These are phyloP conservation scores for Rugonectria rugulosa DNA, from an alignment of 2,329 filamentous ascomycete genomes.

Conservation along the genomic window DNA sequence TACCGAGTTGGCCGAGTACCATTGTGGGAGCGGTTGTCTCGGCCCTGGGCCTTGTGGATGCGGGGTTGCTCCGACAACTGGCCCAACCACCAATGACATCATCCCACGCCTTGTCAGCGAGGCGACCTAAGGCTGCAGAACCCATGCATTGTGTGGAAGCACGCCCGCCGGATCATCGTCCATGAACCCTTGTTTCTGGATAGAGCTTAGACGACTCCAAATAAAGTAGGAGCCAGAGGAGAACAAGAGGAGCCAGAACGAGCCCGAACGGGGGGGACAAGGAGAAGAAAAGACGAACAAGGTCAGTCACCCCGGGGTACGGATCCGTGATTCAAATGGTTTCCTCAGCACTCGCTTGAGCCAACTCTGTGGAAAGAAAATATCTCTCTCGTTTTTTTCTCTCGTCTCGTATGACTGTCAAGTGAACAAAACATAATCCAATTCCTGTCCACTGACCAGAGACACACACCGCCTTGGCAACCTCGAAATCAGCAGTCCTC, in stretches of 20 bases:
- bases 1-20: too few species aligned
- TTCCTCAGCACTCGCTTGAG: neutral
- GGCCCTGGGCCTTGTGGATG: constrained; percentile 17
- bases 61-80: constrained; percentile 42
- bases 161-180: constrained; percentile 30
- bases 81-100: constrained; percentile 38
- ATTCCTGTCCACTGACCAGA: neutral
- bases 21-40: too few species aligned
- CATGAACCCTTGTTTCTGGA: constrained; percentile 26
- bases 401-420: constrained; percentile 3
- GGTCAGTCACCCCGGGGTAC: constrained; percentile 10
- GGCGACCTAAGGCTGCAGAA: constrained; percentile 23
- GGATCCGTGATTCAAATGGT: neutral
- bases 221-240: neutral
- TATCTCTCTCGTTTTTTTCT: constrained; percentile 1
- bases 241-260: constrained; percentile 7
- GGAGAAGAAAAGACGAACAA: too few species aligned
- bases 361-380: constrained; percentile 9
- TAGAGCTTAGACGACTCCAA: constrained; percentile 25
- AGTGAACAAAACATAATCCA: too few species aligned
- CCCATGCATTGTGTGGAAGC: constrained; percentile 24
- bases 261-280: too few species aligned
- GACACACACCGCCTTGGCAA: too few species aligned
- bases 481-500: too few species aligned
- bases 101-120: constrained; percentile 26